Evolutionary conservation across 2,329 filamentous ascomycete species (phyloP).

Genomic region (Cryphonectria carpinicola): DNA sequence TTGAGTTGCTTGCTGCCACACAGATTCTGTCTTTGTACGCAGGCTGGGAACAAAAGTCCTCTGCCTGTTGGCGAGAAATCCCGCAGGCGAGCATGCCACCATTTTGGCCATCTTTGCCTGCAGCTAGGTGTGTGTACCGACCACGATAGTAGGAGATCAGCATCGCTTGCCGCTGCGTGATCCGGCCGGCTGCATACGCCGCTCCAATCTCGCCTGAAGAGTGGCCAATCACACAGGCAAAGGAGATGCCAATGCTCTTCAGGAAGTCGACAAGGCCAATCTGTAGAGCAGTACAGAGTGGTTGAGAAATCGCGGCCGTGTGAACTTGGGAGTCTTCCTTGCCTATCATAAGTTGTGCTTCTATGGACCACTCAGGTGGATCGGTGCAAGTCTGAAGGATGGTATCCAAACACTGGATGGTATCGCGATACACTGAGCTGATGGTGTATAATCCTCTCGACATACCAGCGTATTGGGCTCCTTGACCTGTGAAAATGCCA

Average conservation of each 20-base stretch:
- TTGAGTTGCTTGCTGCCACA: conserved; percentile 41
- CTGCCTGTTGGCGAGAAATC: conserved; percentile 36
- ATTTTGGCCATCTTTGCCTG: conserved; percentile 28
- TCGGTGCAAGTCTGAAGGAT: conserved; percentile 34
- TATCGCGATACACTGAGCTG: conserved; percentile 38
- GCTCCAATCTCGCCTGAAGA: conserved; percentile 51
- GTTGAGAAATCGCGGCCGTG: conserved; percentile 50
- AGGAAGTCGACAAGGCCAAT: conserved; percentile 44
- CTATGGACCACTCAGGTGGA: conserved; percentile 39
- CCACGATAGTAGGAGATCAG: conserved; percentile 48
- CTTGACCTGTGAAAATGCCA: conserved; percentile 49
- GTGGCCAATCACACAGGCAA: conserved; percentile 43
- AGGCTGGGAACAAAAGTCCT: conserved; percentile 31
- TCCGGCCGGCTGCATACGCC: conserved; percentile 45
- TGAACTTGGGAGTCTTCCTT: conserved; percentile 37
- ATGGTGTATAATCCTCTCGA: conserved; percentile 38
- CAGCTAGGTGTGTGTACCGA: conserved; percentile 35
- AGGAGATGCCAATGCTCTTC: conserved; percentile 33
- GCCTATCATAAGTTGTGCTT: conserved; percentile 40
- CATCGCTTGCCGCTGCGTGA: conserved; percentile 44
- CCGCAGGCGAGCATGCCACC: conserved; percentile 44
- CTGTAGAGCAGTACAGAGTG: conserved; percentile 58
- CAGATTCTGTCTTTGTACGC: conserved; percentile 35
- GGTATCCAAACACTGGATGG: conserved; percentile 40
- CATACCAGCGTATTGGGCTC: conserved; percentile 50